Conservation (phyloP, 257 asterid species). For the Solanum stenotomum region DNA sequence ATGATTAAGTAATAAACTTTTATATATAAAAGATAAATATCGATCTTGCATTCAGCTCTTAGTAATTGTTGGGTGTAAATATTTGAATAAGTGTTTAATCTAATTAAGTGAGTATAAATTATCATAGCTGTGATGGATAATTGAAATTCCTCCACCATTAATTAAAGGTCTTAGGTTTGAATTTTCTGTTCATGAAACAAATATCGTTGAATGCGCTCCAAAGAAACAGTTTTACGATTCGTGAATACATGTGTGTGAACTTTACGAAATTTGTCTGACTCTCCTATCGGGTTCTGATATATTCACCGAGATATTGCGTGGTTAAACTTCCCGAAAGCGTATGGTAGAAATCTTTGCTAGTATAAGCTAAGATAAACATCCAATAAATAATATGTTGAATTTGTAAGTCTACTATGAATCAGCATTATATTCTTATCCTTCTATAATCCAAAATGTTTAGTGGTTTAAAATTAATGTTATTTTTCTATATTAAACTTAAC, state of each 20-base stretch:
- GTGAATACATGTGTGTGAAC: no score
- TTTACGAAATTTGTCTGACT: neutral
- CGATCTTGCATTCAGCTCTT: neutral
- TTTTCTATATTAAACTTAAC: neutral
- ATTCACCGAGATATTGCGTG: no score
- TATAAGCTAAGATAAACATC: neutral
- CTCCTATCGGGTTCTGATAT: neutral
- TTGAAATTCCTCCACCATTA: rapidly evolving
- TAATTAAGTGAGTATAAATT: neutral
- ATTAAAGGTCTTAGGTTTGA: neutral
- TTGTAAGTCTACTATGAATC: neutral
- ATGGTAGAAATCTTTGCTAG: neutral
- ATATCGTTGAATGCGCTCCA: rapidly evolving
- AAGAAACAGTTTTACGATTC: neutral
- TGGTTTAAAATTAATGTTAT: neutral
- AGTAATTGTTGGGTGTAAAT: neutral
- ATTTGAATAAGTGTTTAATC: neutral
- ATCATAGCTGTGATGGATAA: neutral
- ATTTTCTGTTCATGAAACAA: neutral
- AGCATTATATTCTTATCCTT: neutral
- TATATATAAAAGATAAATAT: neutral
- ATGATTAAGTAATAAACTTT: neutral
- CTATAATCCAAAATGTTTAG: neutral
- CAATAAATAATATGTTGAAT: neutral
- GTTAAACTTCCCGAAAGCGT: no score